Conservation (phyloP, 129 eudicot species). For the Flaveria bidentis region DNA sequence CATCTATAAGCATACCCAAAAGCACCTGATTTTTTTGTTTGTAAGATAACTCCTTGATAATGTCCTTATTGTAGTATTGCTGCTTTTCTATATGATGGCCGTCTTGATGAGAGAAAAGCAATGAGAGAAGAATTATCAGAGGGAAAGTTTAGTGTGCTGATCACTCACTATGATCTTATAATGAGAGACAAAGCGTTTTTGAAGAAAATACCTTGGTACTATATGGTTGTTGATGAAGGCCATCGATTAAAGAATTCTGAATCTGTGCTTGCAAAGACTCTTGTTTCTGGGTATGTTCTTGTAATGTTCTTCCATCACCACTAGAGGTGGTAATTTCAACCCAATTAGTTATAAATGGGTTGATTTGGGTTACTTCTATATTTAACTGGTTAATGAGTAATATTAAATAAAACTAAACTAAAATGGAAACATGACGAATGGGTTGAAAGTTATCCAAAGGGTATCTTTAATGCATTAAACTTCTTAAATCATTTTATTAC, state of each 20-base stretch:
- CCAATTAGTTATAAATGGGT: background rate
- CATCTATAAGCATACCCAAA: background rate
- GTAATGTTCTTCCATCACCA: slow-evolving; percentile 5
- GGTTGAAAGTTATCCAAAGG: background rate
- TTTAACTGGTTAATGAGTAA: background rate
- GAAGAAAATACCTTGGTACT: slow-evolving; percentile 86
- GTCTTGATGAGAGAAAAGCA: slow-evolving; percentile 85
- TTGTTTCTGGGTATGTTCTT: slow-evolving; percentile 79
- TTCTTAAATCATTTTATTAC: background rate
- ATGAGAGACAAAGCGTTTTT: slow-evolving; percentile 87
- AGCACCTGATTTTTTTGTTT: background rate
- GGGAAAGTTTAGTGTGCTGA: slow-evolving; percentile 79
- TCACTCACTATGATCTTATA: slow-evolving; percentile 94
- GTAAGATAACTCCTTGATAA: background rate
- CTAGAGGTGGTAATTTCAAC: slow-evolving; percentile 1
- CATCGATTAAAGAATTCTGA: slow-evolving; percentile 93
- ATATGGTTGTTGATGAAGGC: slow-evolving; percentile 98
- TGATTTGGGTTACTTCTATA: background rate
- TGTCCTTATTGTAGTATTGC: slow-evolving; percentile 53
- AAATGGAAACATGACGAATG: background rate
- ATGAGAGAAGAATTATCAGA: slow-evolving; percentile 82
- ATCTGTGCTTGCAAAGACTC: slow-evolving; percentile 88
- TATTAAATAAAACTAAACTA: background rate
- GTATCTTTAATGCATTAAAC: background rate
- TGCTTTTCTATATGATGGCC: slow-evolving; percentile 89